phyloP scores from a whole-genome alignment of 208 protist genomes.

The Trypanosomatidae sp. region DNA sequence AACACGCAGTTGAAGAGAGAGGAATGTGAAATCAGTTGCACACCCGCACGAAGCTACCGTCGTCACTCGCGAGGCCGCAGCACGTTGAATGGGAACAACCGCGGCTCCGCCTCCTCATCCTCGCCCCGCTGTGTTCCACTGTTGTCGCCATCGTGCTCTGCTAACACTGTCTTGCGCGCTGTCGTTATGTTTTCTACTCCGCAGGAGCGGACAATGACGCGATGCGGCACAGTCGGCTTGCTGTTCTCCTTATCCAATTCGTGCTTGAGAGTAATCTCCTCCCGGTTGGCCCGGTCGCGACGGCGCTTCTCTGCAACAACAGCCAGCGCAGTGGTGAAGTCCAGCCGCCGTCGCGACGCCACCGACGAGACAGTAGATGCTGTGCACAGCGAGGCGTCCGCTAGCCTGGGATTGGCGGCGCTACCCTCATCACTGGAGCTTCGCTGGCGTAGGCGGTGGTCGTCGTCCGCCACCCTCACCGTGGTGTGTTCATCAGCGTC shows the following conservation, averaged over 20 bases:
- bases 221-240: constrained; percentile 1
- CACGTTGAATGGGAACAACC: constrained; percentile 11
- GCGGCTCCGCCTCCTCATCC: constrained; percentile 30
- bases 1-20: no score
- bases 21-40: background rate
- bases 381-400: background rate
- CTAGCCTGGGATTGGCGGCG: background rate
- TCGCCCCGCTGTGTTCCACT: background rate
- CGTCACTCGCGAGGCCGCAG: constrained; percentile 4
- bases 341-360: constrained; percentile 26
- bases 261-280: background rate
- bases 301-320: constrained; percentile 43
- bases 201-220: constrained; percentile 19
- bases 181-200: constrained; percentile 22
- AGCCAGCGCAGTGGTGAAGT: constrained; percentile 41
- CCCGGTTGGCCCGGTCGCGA: constrained; percentile 23
- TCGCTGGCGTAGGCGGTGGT: background rate
- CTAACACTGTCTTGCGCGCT: background rate
- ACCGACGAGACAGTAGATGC: background rate
- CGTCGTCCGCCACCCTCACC: background rate
- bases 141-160: background rate
- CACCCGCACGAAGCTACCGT: background rate
- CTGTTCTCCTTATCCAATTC: constrained; percentile 16
- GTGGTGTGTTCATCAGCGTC: background rate
- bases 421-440: background rate